Conservation (phyloP, 225 moss, liverwort and hornwort genomes). For the Antitrichia curtipendula region DNA sequence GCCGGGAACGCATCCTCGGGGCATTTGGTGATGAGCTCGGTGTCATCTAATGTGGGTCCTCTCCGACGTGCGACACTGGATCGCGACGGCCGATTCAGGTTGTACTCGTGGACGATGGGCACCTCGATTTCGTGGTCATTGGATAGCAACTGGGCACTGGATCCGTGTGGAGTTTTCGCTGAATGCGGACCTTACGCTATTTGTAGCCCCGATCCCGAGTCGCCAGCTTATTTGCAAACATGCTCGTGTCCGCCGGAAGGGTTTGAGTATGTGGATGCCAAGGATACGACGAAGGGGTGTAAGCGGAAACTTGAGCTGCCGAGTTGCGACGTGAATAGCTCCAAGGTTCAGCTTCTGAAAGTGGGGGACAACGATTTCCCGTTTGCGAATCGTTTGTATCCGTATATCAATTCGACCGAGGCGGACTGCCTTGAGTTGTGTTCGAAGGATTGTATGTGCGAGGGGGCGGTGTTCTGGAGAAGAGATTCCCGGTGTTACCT, state of each 20-base stretch:
- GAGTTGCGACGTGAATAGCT: not conserved
- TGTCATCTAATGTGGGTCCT: not conserved
- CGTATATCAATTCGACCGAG: not conserved
- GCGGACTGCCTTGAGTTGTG: not conserved
- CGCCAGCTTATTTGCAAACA: not conserved
- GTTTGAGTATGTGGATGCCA: not conserved
- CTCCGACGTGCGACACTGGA: constrained; percentile 19
- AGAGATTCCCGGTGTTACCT: not conserved
- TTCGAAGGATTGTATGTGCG: not conserved
- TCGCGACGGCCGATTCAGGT: constrained; percentile 10
- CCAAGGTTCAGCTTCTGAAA: not conserved
- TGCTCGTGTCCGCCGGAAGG: constrained; percentile 12
- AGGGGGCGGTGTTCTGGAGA: constrained; percentile 6
- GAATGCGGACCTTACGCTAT: constrained; percentile 19
- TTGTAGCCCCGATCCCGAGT: not conserved
- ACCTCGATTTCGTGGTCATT: not conserved
- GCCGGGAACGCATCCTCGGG: not conserved
- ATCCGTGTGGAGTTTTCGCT: not conserved
- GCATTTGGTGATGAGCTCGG: constrained; percentile 1
- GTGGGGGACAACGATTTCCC: constrained; percentile 18
- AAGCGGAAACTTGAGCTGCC: not conserved
- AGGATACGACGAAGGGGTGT: constrained; percentile 3
- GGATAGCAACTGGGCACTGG: not conserved
- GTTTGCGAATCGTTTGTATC: constrained; percentile 1
- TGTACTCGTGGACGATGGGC: constrained; percentile 15